Conservation (phyloP, 208 protist genomes). For the Porcisia hertigi region DNA sequence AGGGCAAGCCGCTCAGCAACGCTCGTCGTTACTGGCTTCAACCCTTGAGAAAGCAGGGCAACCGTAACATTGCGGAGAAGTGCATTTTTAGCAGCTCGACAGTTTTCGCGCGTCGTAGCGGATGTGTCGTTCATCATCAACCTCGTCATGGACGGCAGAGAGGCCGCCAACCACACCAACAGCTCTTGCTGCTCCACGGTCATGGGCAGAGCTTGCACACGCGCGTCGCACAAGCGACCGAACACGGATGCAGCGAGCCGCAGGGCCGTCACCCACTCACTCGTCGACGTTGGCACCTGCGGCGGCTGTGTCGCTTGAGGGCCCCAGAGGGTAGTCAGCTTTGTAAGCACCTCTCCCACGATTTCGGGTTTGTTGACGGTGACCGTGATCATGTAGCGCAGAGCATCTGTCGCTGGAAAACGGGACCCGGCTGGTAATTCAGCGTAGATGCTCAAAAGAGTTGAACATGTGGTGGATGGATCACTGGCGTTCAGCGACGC, state of each 20-base stretch:
- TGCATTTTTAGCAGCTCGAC: conserved; percentile 21
- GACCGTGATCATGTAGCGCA: conserved; percentile 30
- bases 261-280: conserved; percentile 27
- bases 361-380: not conserved
- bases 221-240: conserved; percentile 14
- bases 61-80: conserved; percentile 26
- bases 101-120: conserved; percentile 5
- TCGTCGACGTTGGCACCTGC: conserved; percentile 22
- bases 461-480: conserved; percentile 8
- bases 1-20: conserved; percentile 14
- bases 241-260: conserved; percentile 25
- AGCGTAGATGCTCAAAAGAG: conserved; percentile 16
- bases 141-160: conserved; percentile 16
- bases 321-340: conserved; percentile 9
- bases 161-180: conserved; percentile 19
- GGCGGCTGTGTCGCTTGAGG: not conserved
- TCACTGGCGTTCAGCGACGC: not conserved
- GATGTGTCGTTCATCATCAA: conserved; percentile 21
- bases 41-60: conserved; percentile 9
- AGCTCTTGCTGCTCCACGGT: not conserved
- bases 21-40: not conserved
- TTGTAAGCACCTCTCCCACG: not conserved
- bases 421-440: conserved; percentile 31
- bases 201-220: not conserved
- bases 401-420: conserved; percentile 38